A percentile compares a stretch with the other conserved stretches of the same genome.
Conservation (phyloP, 2,329 filamentous ascomycete species). For the Colletotrichum tropicicola region DNA sequence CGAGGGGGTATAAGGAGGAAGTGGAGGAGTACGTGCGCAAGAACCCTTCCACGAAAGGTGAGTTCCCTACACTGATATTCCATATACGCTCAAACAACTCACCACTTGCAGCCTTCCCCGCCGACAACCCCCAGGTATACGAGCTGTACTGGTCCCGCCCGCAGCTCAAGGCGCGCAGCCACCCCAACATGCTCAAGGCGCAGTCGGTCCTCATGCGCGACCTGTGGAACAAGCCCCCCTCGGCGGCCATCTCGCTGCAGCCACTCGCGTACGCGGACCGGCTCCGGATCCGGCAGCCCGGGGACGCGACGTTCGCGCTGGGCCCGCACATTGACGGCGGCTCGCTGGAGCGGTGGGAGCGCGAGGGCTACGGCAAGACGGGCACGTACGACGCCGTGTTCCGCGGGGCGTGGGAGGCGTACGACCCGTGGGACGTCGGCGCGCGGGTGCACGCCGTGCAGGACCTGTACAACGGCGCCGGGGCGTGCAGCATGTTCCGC, state of each 20-base stretch:
- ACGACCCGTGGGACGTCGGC: slow-evolving; percentile 84
- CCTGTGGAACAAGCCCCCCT: slow-evolving; percentile 65
- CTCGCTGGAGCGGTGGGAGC: slow-evolving; percentile 80
- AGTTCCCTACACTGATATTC: slow-evolving; percentile 10
- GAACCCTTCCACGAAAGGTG: slow-evolving; percentile 68
- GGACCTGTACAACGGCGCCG: slow-evolving; percentile 83
- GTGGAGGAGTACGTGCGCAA: slow-evolving; percentile 70
- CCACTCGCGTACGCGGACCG: slow-evolving; percentile 77
- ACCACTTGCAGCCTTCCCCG: slow-evolving; percentile 66
- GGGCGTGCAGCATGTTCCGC: slow-evolving; percentile 85
- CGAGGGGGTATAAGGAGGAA: slow-evolving; percentile 71
- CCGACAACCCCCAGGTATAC: slow-evolving; percentile 73
- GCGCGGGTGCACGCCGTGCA: slow-evolving; percentile 73
- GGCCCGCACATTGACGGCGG: slow-evolving; percentile 80
- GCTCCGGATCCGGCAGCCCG: slow-evolving; percentile 75
- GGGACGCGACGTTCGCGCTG: slow-evolving; percentile 75
- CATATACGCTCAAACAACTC: not conserved
- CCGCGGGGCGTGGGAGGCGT: slow-evolving; percentile 79
- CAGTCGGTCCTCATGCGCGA: slow-evolving; percentile 69
- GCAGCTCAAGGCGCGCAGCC: slow-evolving; percentile 73
- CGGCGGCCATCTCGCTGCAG: slow-evolving; percentile 59
- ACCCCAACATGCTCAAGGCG: slow-evolving; percentile 69
- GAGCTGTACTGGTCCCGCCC: slow-evolving; percentile 80
- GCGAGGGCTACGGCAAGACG: slow-evolving; percentile 70
- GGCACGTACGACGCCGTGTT: slow-evolving; percentile 79